Base-by-base conservation (phyloP, 169 alveolate genomes). In the Eimeria acervulina region DNA sequence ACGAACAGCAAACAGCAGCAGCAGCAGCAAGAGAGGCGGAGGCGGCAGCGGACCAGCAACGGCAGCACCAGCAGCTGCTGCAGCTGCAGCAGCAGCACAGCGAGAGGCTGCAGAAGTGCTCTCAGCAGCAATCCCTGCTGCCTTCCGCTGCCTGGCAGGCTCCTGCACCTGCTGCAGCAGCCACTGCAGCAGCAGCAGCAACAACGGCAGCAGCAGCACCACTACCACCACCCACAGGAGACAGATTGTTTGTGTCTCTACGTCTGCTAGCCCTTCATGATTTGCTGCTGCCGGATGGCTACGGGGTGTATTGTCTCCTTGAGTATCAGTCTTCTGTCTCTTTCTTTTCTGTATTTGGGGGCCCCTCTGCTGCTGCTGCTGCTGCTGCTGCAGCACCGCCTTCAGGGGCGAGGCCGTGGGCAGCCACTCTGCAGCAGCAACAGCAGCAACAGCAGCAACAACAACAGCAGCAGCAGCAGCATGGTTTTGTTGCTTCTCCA, bases 281-380 rank as follows among this genome's bases (percentile, higher is more conserved):
- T 8, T 33, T 76, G 87, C 87, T 76, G 87, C 87, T 76, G 87
- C 87, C 87, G 2, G 87, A 76, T 7, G 87, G 87, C 36, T 76
- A 76, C 31, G 87, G 87, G 0, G 55, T 76, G 6, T 76, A 76
- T 61, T 76, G 87, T 36, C 52, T 76, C 59, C 61, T 76, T 7
- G 87, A 76, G 59, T 76, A 33, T 36, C 87, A 76, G 28, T 76
- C 87, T 5, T 38, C 61, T 33, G 87, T 76, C 33, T 76, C 87
- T n/a, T 76, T 76, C 59, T 76, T 76, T 23, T 28, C 61, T 28
- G 87, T 76, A 33, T 76, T 15, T 42, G 87, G 61, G 31, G 87
- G 55, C 0, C n/a, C 36, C 0, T 13, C 87, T 76, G 87, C 59
- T 23, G 87, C 87, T 23, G 61, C 87, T 1, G 59, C 87, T 33